These are phyloP conservation scores for Lactifluus piperatus DNA, from an alignment of 768 basidiomycete species.

Conservation along the genomic window DNA sequence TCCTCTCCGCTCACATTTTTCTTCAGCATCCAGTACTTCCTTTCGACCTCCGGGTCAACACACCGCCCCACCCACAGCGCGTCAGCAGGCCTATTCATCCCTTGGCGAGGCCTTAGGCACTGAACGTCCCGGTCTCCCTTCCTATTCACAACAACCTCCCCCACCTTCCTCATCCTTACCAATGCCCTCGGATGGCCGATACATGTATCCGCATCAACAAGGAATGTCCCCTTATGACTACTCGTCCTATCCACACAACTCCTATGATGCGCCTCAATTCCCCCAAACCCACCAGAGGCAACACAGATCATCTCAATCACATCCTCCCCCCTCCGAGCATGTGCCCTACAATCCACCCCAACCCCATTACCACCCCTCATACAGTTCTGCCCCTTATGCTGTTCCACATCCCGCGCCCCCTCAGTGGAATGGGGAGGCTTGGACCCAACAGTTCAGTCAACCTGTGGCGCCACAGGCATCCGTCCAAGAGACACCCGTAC, in stretches of 20 bases:
- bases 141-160: slow-evolving; percentile 16
- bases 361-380: slow-evolving; percentile 18
- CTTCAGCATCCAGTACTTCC: slow-evolving; percentile 15
- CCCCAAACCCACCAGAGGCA: slow-evolving; percentile 23
- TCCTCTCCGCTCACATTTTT: slow-evolving; percentile 16
- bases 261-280: slow-evolving; percentile 27
- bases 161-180: slow-evolving; percentile 13
- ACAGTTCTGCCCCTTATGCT: slow-evolving; percentile 18
- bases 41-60: slow-evolving; percentile 9
- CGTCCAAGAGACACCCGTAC: slow-evolving; percentile 9
- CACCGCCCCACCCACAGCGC: slow-evolving; percentile 14
- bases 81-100: slow-evolving; percentile 21
- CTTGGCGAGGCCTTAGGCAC: slow-evolving; percentile 22
- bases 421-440: slow-evolving; percentile 21
- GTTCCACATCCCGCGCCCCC: slow-evolving; percentile 16
- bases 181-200: slow-evolving; percentile 46
- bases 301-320: slow-evolving; percentile 24
- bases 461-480: slow-evolving; percentile 1
- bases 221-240: slow-evolving; percentile 43
- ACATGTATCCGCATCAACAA: slow-evolving; percentile 45
- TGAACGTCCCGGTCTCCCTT: slow-evolving; percentile 6
- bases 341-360: slow-evolving; percentile 20
- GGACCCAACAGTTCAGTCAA: slow-evolving; percentile 18
- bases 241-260: slow-evolving; percentile 30
- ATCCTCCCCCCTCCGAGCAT: slow-evolving; percentile 26